phyloP scores from a whole-genome alignment of 768 basidiomycete genomes.

The Pulveroboletus sp. region DNA sequence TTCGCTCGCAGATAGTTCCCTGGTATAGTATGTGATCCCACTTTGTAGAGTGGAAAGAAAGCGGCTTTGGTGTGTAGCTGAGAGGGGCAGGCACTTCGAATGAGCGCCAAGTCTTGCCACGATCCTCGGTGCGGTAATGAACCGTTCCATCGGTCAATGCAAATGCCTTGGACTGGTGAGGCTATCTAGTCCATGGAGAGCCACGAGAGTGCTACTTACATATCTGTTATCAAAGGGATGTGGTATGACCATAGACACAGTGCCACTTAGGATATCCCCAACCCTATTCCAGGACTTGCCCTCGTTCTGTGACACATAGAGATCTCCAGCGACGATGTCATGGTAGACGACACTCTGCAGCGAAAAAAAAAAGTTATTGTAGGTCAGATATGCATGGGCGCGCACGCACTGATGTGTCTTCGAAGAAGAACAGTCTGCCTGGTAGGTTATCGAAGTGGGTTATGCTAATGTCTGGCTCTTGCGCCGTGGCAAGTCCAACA shows the following conservation, averaged over 20 bases:
- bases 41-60: conserved; percentile 88
- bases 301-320: conserved; percentile 83
- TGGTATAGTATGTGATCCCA: conserved; percentile 77
- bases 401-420: conserved; percentile 77
- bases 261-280: conserved; percentile 49
- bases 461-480: conserved; percentile 45
- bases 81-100: conserved; percentile 63
- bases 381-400: neutral
- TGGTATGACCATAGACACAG: conserved; percentile 67
- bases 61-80: conserved; percentile 48
- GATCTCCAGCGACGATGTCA: conserved; percentile 60
- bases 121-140: conserved; percentile 86
- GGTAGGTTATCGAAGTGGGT: conserved; percentile 69
- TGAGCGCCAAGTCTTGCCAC: conserved; percentile 80
- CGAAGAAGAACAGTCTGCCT: conserved; percentile 81
- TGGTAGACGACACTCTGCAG: conserved; percentile 71
- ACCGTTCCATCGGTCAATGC: conserved; percentile 66
- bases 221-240: conserved; percentile 82
- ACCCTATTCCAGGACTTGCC: conserved; percentile 64
- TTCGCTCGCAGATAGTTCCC: conserved; percentile 56
- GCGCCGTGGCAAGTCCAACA: conserved; percentile 28
- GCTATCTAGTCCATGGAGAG: neutral
- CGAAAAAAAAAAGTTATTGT: neutral
- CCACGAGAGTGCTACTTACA: conserved; percentile 37
- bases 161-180: conserved; percentile 60